Conservation (phyloP, 1,284 basidiomycete species). For the Leccinum subrobustum region DNA sequence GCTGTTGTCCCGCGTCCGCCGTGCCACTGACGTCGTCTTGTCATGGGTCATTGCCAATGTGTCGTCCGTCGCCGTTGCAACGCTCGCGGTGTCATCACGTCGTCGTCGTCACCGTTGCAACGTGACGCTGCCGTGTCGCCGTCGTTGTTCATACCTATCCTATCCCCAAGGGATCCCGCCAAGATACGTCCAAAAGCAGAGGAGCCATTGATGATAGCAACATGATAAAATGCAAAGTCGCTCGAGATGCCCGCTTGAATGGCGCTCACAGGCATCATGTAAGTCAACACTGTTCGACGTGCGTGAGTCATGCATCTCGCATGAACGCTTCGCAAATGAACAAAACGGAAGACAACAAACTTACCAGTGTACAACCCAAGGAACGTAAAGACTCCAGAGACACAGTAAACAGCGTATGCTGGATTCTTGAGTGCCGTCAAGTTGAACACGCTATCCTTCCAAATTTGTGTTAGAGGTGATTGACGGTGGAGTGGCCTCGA, state of each 20-base stretch:
- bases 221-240: slow-evolving; percentile 44
- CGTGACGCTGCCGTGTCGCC: too few relatives aligned
- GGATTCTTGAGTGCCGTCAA: slow-evolving; percentile 39
- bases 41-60: too few relatives aligned
- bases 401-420: slow-evolving; percentile 40
- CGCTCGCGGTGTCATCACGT: too few relatives aligned
- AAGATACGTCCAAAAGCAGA: slow-evolving; percentile 44
- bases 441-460: slow-evolving; percentile 30
- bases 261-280: too few relatives aligned
- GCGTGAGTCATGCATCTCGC: slow-evolving; percentile 11
- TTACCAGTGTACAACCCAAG: slow-evolving; percentile 62
- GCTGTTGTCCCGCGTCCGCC: too few relatives aligned
- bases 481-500: too few relatives aligned
- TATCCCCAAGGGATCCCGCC: slow-evolving; percentile 41
- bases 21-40: too few relatives aligned
- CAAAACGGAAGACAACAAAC: slow-evolving; percentile 8
- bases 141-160: slow-evolving; percentile 20
- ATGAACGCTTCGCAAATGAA: not conserved
- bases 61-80: too few relatives aligned
- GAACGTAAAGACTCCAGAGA: slow-evolving; percentile 46
- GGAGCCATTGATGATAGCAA: slow-evolving; percentile 48
- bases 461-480: too few relatives aligned
- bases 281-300: slow-evolving; percentile 39
- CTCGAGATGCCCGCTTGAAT: slow-evolving; percentile 31
- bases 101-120: too few relatives aligned